A percentile compares a stretch with the other conserved stretches of the same genome.
phyloP scores from a whole-genome alignment of 2,329 filamentous ascomycete species.

The Colletotrichum sp. region DNA sequence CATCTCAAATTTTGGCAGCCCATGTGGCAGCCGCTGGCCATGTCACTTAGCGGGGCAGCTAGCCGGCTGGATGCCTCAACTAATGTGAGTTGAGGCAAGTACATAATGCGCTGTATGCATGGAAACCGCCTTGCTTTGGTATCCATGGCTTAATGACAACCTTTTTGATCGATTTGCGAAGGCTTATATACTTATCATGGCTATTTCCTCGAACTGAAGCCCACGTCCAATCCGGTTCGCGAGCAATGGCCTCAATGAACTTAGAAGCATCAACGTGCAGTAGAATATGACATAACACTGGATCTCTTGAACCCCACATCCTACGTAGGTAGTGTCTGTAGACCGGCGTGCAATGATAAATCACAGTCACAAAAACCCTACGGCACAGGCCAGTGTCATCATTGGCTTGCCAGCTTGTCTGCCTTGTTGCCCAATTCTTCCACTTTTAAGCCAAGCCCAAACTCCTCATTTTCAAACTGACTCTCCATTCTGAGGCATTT shows the following conservation, averaged over 20 bases:
- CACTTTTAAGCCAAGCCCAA: neutral
- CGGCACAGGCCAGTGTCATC: neutral
- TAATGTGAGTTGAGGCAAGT: neutral
- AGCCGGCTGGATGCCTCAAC: neutral
- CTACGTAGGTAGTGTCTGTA: neutral
- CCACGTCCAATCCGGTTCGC: neutral
- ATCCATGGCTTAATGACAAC: neutral
- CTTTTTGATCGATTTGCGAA: neutral
- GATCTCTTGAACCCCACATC: neutral
- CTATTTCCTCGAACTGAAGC: neutral
- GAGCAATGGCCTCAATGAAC: neutral
- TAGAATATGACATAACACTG: neutral
- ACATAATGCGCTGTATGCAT: neutral
- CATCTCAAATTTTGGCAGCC: neutral
- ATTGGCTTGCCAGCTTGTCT: neutral
- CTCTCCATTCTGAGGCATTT: neutral
- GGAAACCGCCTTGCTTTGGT: neutral
- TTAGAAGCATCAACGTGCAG: neutral
- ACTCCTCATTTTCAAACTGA: neutral
- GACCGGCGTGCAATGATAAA: neutral
- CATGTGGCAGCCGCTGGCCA: neutral
- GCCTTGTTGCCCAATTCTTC: neutral
- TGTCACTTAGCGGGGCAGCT: neutral
- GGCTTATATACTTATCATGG: neutral
- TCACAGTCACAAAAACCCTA: neutral